A percentile compares a stretch with the other conserved stretches of the same genome.
These are phyloP conservation scores for Silybum marianum DNA, from an alignment of 129 eudicot genomes.

Conservation along the genomic window DNA sequence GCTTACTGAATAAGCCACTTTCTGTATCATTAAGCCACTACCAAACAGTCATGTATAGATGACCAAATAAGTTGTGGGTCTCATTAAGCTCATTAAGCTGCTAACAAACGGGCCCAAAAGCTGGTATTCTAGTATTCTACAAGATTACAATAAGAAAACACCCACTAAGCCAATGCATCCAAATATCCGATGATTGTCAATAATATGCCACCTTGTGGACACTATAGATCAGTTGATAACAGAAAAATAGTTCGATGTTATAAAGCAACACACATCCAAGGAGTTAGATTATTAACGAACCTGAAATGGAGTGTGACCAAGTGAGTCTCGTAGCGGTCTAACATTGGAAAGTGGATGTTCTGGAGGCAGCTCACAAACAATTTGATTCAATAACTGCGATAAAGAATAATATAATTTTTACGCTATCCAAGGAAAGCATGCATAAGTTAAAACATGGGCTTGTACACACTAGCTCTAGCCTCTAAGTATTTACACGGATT, in stretches of 20 bases:
- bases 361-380: slow-evolving; percentile 93
- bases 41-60: too few relatives aligned
- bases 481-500: not conserved
- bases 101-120: too few relatives aligned
- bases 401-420: not conserved
- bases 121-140: not conserved
- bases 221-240: not conserved
- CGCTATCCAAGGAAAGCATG: not conserved
- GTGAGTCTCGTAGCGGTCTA: slow-evolving; percentile 86
- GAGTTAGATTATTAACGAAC: slow-evolving; percentile 35
- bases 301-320: slow-evolving; percentile 97
- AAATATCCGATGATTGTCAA: not conserved
- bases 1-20: too few relatives aligned
- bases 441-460: not conserved
- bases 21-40: too few relatives aligned
- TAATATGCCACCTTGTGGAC: not conserved
- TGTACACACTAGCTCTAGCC: not conserved
- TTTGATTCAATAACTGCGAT: slow-evolving; percentile 80
- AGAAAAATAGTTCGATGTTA: not conserved
- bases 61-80: too few relatives aligned
- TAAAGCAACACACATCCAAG: not conserved
- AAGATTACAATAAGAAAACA: not conserved
- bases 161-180: not conserved
- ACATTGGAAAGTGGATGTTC: slow-evolving; percentile 89
- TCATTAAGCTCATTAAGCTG: too few relatives aligned